Percentiles rank a stretch among this genome's conserved stretches.
These are phyloP conservation scores for Kernera saxatilis DNA, from an alignment of 345 rosid genomes.

Conservation along the genomic window DNA sequence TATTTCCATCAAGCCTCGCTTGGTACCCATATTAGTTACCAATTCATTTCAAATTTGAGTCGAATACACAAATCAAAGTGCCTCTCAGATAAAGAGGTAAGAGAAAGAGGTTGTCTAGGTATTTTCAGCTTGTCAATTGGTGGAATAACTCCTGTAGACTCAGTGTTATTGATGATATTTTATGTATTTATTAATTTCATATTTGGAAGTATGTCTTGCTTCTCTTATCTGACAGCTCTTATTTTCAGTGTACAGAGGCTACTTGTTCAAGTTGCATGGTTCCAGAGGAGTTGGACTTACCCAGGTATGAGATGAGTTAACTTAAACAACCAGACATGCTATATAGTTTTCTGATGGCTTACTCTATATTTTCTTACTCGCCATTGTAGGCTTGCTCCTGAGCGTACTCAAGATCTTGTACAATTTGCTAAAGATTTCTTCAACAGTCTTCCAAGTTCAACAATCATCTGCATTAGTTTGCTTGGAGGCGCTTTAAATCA, in stretches of 20 bases:
- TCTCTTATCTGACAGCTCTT: constrained; percentile 22
- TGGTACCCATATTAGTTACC: constrained; percentile 63
- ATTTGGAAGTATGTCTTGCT: background rate
- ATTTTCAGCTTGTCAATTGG: constrained; percentile 11
- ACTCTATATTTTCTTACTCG: constrained; percentile 11
- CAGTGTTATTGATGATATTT: background rate
- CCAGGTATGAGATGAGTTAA: constrained; percentile 44
- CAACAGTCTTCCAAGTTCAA: constrained; percentile 52
- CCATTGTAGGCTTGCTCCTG: constrained; percentile 73
- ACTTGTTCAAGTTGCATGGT: constrained; percentile 32
- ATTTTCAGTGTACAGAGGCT: constrained; percentile 39
- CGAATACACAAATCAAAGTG: constrained; percentile 29
- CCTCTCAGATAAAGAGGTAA: constrained; percentile 43
- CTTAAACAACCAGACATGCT: constrained; percentile 9
- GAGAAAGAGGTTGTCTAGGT: background rate
- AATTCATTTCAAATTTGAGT: constrained; percentile 47
- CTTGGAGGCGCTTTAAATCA: constrained; percentile 50
- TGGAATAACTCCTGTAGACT: constrained; percentile 2
- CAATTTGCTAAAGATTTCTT: constrained; percentile 55
- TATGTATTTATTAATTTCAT: background rate
- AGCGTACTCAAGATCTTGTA: constrained; percentile 59
- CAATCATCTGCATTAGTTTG: constrained; percentile 67
- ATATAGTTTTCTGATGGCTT: constrained; percentile 5
- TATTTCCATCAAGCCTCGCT: constrained; percentile 95
- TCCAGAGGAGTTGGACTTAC: constrained; percentile 31